Evolutionary conservation across 2,329 filamentous ascomycete species (phyloP).

Genomic region (Venturia pyrina): DNA sequence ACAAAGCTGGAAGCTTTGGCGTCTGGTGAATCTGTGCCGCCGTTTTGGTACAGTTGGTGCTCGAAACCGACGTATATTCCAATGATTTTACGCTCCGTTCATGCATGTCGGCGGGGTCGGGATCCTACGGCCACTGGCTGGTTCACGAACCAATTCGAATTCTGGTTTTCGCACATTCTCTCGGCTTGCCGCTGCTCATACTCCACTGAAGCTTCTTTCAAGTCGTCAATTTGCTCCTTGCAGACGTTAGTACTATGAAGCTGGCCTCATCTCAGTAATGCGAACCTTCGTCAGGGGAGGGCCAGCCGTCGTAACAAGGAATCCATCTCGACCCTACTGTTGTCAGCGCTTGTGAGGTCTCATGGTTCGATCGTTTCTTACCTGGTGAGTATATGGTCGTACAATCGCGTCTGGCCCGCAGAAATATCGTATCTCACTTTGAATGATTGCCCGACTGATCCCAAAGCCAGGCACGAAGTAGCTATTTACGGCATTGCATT

Average conservation of each 20-base stretch:
- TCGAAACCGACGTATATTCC: neutral
- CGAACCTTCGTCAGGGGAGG: conserved; percentile 32
- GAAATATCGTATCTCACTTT: conserved; percentile 33
- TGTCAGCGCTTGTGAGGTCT: neutral
- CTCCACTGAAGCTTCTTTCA: conserved; percentile 29
- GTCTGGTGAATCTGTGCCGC: neutral
- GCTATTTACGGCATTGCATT: conserved; percentile 19
- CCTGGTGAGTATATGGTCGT: conserved; percentile 32
- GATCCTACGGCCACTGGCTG: conserved; percentile 25
- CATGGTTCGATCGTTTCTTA: conserved; percentile 15
- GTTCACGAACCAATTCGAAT: conserved; percentile 28
- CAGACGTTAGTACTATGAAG: neutral
- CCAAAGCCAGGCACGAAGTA: conserved; percentile 34
- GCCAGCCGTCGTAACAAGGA: conserved; percentile 30
- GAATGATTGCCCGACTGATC: conserved; percentile 33
- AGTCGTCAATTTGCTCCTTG: conserved; percentile 33
- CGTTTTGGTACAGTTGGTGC: neutral
- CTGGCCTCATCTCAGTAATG: neutral
- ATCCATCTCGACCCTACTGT: conserved; percentile 30
- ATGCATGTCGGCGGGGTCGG: conserved; percentile 6
- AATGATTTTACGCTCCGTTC: neutral
- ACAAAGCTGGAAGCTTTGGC: neutral
- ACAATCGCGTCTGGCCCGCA: conserved; percentile 34
- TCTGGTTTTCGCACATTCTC: conserved; percentile 20
- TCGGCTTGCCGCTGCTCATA: conserved; percentile 33